Base-by-base conservation (phyloP, 257 asterid species). In the Ilex aquifolium region DNA sequence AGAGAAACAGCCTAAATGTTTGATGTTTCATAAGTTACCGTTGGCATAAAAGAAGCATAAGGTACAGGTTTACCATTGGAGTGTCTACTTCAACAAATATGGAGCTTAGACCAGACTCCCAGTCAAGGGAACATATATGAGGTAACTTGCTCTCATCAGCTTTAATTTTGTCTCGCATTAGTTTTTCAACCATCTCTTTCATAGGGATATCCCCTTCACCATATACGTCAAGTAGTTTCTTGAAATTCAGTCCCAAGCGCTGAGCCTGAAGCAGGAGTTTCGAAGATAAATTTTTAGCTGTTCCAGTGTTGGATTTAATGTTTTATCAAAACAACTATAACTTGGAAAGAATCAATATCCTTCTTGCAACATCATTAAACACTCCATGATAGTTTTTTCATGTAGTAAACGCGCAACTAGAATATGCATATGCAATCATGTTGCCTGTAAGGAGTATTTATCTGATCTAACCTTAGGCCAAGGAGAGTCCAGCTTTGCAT, bases 31-130 rank as follows among this genome's bases (percentile, higher is more conserved):
- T 50, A 14, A 50, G 13, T 50, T 9, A 50, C 27, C 27, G 12
- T 42, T 42, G 12, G 48, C 48, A 6, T 1, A 64, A 14, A 39
- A 6, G 1, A 30, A 49, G 14, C 48, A 42, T 6, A 6, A 42
- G 48, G 7, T 42, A 11, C 48, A 42, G 48, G 10, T 0, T 73
- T 83, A 88, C 94, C 87, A 85, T 15, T 30, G 87, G 85, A 15
- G 95, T 88, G 68, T 85, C 88, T 0, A 79, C 69, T 77, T 85
- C 70, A 48, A 81, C 95, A 60, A 85, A 88, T n/a, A 88, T 79
- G 52, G 95, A 88, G 76, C 95, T 88, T 32, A 88, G 71, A 7
- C 36, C 57, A 10, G 57, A 60, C 54, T 88, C 95, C 93, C 88
- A 88, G 7, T 85, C 95, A 0, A 40, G 52, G 0, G 91, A 59